These are phyloP conservation scores for Arthrinium puccinioides DNA, from an alignment of 2,329 filamentous ascomycete species.

Conservation along the genomic window DNA sequence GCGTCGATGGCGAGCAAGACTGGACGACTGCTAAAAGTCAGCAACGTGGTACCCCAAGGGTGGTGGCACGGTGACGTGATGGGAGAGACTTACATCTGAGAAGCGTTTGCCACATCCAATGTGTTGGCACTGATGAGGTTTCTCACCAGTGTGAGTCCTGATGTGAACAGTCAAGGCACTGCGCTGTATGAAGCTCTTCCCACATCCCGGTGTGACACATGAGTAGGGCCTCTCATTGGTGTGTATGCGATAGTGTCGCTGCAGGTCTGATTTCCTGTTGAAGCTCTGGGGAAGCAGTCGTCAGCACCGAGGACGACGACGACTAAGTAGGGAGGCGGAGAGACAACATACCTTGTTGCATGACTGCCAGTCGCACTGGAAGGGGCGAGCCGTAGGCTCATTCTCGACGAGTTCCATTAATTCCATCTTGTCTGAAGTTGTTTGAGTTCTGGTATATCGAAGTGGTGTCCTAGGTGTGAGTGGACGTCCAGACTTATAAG, in stretches of 20 bases:
- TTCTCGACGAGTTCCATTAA: slow-evolving; percentile 59
- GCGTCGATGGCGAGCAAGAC: slow-evolving; percentile 56
- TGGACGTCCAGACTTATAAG: slow-evolving; percentile 24
- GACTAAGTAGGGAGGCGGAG: neutral
- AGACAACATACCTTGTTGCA: slow-evolving; percentile 49
- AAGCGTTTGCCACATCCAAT: slow-evolving; percentile 61
- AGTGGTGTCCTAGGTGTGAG: slow-evolving; percentile 14
- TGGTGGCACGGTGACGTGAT: too few relatives aligned
- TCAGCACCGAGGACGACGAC: neutral
- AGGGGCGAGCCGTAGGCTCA: slow-evolving; percentile 54
- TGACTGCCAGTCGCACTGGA: slow-evolving; percentile 55
- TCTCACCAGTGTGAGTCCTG: slow-evolving; percentile 64
- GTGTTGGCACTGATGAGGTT: slow-evolving; percentile 62
- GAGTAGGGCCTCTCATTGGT: slow-evolving; percentile 63
- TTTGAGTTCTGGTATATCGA: too few relatives aligned
- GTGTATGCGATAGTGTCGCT: slow-evolving; percentile 64
- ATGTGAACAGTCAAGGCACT: slow-evolving; percentile 66
- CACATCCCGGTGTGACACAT: slow-evolving; percentile 53
- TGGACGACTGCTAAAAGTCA: slow-evolving; percentile 49
- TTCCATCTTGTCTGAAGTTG: slow-evolving; percentile 39
- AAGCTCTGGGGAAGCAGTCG: slow-evolving; percentile 47
- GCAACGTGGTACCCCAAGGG: slow-evolving; percentile 6
- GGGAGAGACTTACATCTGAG: slow-evolving; percentile 59
- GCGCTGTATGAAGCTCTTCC: slow-evolving; percentile 65
- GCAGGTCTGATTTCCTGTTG: slow-evolving; percentile 64